These are phyloP conservation scores for Boletellus ananas DNA, from an alignment of 768 basidiomycete genomes.

Conservation along the genomic window DNA sequence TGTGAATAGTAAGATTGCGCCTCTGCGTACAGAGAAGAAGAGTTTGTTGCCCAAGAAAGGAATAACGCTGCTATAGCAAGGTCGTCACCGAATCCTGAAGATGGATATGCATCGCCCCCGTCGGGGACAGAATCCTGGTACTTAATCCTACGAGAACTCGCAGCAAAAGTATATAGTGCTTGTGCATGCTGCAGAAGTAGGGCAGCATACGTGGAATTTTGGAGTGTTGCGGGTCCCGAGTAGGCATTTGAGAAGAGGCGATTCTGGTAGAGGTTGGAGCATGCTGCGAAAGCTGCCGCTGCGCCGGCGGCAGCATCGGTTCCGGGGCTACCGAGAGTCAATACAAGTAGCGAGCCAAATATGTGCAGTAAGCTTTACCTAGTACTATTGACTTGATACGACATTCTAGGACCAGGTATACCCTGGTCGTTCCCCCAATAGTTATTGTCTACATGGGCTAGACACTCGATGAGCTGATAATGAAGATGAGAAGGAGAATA, in stretches of 20 bases:
- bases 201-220: conserved; percentile 68
- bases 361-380: conserved; percentile 27
- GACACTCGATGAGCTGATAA: conserved; percentile 1
- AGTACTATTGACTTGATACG: conserved; percentile 74
- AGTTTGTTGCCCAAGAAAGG: conserved; percentile 67
- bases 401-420: conserved; percentile 71
- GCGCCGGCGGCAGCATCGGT: conserved; percentile 86
- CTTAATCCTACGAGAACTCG: conserved; percentile 54
- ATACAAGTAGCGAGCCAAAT: background rate
- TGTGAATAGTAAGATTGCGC: conserved; percentile 59
- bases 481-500: background rate
- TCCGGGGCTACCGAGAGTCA: conserved; percentile 51
- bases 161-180: conserved; percentile 72
- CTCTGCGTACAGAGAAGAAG: conserved; percentile 53
- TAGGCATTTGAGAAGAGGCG: conserved; percentile 51
- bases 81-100: conserved; percentile 71
- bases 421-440: conserved; percentile 89
- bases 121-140: conserved; percentile 73
- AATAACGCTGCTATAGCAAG: conserved; percentile 73
- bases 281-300: conserved; percentile 84
- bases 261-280: conserved; percentile 74
- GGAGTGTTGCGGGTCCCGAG: conserved; percentile 60
- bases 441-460: conserved; percentile 60
- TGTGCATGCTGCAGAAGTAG: conserved; percentile 71
- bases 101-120: conserved; percentile 61